These are phyloP conservation scores for Dendrobium nobile DNA, from an alignment of 106 monocot species.

Conservation along the genomic window DNA sequence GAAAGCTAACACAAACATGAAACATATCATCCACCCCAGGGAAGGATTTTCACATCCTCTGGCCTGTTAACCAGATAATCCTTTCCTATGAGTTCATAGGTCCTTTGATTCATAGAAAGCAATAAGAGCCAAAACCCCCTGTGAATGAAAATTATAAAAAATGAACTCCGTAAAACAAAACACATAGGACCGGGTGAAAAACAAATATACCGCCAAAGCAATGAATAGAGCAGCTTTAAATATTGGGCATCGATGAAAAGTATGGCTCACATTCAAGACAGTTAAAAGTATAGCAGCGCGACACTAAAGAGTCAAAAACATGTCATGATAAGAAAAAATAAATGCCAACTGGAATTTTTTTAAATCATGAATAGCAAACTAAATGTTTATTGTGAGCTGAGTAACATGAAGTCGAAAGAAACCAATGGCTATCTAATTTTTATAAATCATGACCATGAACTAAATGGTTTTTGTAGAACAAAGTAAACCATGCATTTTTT, in stretches of 20 bases:
- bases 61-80: constrained; percentile 89
- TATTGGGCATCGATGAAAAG: neutral
- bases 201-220: neutral
- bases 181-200: neutral
- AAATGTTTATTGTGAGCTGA: too few species aligned
- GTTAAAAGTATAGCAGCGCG: neutral
- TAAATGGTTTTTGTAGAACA: neutral
- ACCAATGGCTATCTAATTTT: neutral
- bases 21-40: constrained; percentile 96
- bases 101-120: constrained; percentile 90
- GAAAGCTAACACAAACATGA: constrained; percentile 97
- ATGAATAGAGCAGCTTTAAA: neutral
- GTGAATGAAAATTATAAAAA: constrained; percentile 5
- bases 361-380: too few species aligned
- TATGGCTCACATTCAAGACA: neutral
- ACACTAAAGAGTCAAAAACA: neutral
- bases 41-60: constrained; percentile 91
- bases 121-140: constrained; percentile 97
- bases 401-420: neutral
- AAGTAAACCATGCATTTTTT: neutral
- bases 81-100: constrained; percentile 87
- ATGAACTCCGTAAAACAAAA: neutral
- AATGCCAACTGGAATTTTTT: too few species aligned
- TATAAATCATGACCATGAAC: neutral
- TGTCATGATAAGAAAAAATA: too few species aligned